These are phyloP conservation scores for Ophiostoma pallidulum DNA, from an alignment of 2,329 filamentous ascomycete species.

Conservation along the genomic window DNA sequence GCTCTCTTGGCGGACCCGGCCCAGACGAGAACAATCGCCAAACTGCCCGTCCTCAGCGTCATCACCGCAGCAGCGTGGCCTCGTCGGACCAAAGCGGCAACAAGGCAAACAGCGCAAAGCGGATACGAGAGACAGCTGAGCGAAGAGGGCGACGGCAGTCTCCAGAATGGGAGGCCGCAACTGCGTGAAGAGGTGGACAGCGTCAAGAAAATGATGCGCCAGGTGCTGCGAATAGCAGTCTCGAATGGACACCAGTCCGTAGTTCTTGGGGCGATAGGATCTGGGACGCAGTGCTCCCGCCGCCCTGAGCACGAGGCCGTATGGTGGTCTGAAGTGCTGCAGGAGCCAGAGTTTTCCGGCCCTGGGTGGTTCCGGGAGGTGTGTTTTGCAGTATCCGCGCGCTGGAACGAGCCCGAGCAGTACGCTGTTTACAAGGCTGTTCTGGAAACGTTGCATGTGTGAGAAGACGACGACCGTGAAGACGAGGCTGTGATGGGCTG, in stretches of 20 bases:
- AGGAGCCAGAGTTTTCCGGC: slow-evolving; percentile 46
- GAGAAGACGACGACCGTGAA: not conserved
- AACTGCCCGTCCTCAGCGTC: slow-evolving; percentile 46
- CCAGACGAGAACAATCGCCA: not conserved
- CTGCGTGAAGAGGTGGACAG: slow-evolving; percentile 40
- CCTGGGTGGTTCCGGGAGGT: slow-evolving; percentile 56
- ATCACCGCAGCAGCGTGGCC: slow-evolving; percentile 47
- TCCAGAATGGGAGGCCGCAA: too few species aligned
- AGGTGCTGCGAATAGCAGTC: slow-evolving; percentile 52
- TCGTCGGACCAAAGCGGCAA: too few species aligned
- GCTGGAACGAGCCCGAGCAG: slow-evolving; percentile 34
- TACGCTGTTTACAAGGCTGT: slow-evolving; percentile 38
- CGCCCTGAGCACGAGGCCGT: slow-evolving; percentile 56
- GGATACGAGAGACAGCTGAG: slow-evolving; percentile 19
- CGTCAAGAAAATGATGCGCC: slow-evolving; percentile 54
- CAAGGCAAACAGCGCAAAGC: too few species aligned
- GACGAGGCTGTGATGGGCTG: not conserved
- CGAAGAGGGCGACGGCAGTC: slow-evolving; percentile 19
- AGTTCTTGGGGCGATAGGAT: slow-evolving; percentile 60
- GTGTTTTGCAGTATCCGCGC: slow-evolving; percentile 53
- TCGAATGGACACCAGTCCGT: slow-evolving; percentile 45
- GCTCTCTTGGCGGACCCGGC: slow-evolving; percentile 15
- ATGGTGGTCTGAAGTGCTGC: slow-evolving; percentile 53
- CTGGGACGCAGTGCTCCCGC: slow-evolving; percentile 46
- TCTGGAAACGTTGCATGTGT: slow-evolving; percentile 28